Percentiles rank a stretch among this genome's conserved stretches.
Conservation (phyloP, 768 basidiomycete genomes). For the Auriscalpium vulgare region DNA sequence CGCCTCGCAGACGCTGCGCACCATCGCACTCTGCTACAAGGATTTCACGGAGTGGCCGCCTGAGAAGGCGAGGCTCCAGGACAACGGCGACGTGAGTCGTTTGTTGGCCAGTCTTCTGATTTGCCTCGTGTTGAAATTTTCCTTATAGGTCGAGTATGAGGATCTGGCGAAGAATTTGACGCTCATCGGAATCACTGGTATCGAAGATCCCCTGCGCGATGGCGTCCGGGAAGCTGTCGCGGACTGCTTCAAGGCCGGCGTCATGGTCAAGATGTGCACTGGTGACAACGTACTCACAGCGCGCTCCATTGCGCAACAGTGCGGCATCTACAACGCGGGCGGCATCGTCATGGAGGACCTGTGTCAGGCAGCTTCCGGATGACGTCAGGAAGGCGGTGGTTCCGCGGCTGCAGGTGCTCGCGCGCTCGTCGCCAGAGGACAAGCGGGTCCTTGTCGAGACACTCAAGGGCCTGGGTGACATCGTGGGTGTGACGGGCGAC, state of each 20-base stretch:
- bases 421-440: conserved; percentile 95
- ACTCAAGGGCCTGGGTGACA: conserved; percentile 78
- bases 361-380: conserved; percentile 68
- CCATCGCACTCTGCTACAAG: conserved; percentile 89
- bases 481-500: conserved; percentile 94
- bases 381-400: conserved; percentile 73
- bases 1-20: conserved; percentile 91
- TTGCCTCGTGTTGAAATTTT: not conserved
- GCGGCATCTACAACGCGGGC: conserved; percentile 88
- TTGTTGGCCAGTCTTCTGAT: not conserved
- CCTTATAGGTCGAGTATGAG: conserved; percentile 54
- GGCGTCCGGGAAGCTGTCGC: conserved; percentile 87
- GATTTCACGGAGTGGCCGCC: conserved; percentile 90
- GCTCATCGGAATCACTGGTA: conserved; percentile 85
- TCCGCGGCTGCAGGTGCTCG: conserved; percentile 91
- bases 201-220: conserved; percentile 90
- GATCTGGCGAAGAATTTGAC: conserved; percentile 66
- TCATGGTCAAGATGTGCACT: conserved; percentile 96
- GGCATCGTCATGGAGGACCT: conserved; percentile 98
- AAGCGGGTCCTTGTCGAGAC: conserved; percentile 91
- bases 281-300: conserved; percentile 95
- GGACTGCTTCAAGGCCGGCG: conserved; percentile 83
- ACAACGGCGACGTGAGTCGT: conserved; percentile 46
- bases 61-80: conserved; percentile 27
- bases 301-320: conserved; percentile 93